Percentiles rank a stretch among this genome's conserved stretches.
phyloP scores from a whole-genome alignment of 2,329 filamentous ascomycete genomes.

The Pestalotiopsis sp. region DNA sequence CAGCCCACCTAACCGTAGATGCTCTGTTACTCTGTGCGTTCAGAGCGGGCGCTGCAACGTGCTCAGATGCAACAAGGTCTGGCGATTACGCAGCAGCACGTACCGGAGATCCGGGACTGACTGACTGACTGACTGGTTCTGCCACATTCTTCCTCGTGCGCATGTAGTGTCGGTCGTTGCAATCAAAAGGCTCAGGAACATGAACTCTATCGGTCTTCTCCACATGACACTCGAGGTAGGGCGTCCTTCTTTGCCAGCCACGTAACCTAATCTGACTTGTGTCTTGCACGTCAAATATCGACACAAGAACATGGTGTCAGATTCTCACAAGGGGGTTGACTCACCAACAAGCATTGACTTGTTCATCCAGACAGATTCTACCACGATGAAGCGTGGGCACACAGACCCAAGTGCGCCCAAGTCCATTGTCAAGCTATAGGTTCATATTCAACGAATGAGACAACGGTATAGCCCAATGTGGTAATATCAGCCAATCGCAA shows the following conservation, averaged over 20 bases:
- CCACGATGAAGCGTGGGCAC: background rate
- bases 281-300: background rate
- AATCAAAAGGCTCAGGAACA: background rate
- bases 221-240: background rate
- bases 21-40: background rate
- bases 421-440: background rate
- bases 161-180: background rate
- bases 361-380: background rate
- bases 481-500: constrained; percentile 4
- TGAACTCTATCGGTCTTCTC: background rate
- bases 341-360: background rate
- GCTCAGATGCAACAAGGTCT: background rate
- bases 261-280: background rate
- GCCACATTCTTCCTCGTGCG: background rate
- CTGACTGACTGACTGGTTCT: background rate
- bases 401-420: background rate
- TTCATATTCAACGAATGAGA: constrained; percentile 7
- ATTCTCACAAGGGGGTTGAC: background rate
- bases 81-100: background rate
- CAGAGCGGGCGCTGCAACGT: background rate
- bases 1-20: background rate
- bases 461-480: constrained; percentile 8
- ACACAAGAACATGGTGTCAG: background rate
- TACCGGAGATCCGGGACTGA: constrained; percentile 1
- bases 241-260: background rate